Evolutionary conservation across 345 rosid genomes (phyloP).

Genomic region (Rubroshorea leprosula): DNA sequence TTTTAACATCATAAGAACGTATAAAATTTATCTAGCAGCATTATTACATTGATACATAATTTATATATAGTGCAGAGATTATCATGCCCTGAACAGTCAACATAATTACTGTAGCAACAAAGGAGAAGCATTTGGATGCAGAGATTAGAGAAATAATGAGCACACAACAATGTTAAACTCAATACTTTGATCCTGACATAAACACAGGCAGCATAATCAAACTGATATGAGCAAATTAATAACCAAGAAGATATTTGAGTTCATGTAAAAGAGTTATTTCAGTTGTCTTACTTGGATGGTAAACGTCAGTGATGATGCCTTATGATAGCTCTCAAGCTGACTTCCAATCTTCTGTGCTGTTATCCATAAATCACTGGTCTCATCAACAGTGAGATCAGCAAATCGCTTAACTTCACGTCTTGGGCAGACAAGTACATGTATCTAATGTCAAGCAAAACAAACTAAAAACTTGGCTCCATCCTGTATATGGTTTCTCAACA

Average conservation of each 20-base stretch:
- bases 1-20: too few relatives aligned
- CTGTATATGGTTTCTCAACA: conserved; percentile 1
- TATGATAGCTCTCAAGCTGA: conserved; percentile 63
- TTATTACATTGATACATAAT: neutral
- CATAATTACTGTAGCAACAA: too few relatives aligned
- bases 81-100: too few relatives aligned
- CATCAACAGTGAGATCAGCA: conserved; percentile 77
- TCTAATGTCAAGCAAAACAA: conserved; percentile 45
- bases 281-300: conserved; percentile 57
- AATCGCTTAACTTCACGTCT: conserved; percentile 81
- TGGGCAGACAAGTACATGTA: conserved; percentile 89
- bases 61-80: too few relatives aligned
- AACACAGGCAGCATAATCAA: neutral
- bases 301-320: conserved; percentile 76
- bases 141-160: too few relatives aligned
- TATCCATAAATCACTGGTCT: conserved; percentile 77
- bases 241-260: neutral
- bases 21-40: neutral
- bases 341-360: conserved; percentile 70
- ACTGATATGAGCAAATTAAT: neutral
- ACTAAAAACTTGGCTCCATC: conserved; percentile 8
- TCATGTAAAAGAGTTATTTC: neutral
- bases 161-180: neutral
- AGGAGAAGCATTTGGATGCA: too few relatives aligned
- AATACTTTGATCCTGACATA: neutral